These are phyloP conservation scores for Saccharomyces hybrid DNA, from an alignment of 1,139 yeast species.

Conservation along the genomic window DNA sequence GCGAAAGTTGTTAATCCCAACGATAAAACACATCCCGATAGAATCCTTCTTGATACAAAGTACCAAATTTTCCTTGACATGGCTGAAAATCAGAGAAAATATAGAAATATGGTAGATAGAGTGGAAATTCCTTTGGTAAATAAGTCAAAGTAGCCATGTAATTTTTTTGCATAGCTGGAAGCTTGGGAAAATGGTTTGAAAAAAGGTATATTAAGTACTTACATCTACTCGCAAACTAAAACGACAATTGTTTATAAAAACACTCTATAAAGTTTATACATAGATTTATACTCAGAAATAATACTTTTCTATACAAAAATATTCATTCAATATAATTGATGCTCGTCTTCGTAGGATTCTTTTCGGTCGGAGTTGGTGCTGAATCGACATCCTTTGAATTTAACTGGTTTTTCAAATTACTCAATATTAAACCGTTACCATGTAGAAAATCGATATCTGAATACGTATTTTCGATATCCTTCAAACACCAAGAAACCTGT, in stretches of 20 bases:
- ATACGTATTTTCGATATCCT: constrained; percentile 22
- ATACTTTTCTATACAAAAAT: neutral
- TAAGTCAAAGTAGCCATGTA: neutral
- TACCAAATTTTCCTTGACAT: constrained; percentile 82
- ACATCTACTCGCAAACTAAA: neutral
- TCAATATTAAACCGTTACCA: constrained; percentile 22
- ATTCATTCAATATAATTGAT: neutral
- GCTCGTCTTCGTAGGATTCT: constrained; percentile 5
- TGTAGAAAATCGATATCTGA: constrained; percentile 13
- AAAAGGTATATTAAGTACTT: neutral
- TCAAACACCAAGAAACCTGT: constrained; percentile 28
- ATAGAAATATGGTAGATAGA: constrained; percentile 60
- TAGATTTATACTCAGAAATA: neutral
- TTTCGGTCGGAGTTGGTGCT: constrained; percentile 1
- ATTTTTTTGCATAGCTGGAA: neutral
- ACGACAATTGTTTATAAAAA: neutral
- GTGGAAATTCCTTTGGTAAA: constrained; percentile 9
- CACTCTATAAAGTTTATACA: neutral
- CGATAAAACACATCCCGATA: constrained; percentile 50
- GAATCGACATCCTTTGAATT: constrained; percentile 1
- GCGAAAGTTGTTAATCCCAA: constrained; percentile 74
- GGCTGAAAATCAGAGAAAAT: constrained; percentile 70
- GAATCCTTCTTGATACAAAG: constrained; percentile 64
- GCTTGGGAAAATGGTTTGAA: neutral
- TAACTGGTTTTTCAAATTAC: constrained; percentile 15